Evolutionary conservation across 345 rosid genomes (phyloP).

Genomic region (Boechera stricta): DNA sequence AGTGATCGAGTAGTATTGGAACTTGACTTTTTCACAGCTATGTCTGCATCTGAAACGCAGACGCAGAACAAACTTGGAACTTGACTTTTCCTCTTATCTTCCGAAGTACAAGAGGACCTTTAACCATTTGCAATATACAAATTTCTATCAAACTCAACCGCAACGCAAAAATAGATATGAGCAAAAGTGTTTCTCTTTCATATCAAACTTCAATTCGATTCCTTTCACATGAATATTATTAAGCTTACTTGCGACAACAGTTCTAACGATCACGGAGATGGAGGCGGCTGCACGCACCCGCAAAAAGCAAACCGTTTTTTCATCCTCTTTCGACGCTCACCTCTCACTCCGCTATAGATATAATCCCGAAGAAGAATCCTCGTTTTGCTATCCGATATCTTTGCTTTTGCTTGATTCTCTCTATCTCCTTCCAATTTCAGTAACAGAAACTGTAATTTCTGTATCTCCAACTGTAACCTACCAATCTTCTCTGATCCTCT

Average conservation of each 20-base stretch:
- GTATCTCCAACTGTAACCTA: slow-evolving; percentile 87
- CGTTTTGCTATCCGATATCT: slow-evolving; percentile 55
- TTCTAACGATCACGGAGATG: slow-evolving; percentile 37
- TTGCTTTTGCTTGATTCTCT: slow-evolving; percentile 58
- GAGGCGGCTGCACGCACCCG: slow-evolving; percentile 76
- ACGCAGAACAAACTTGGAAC: not conserved
- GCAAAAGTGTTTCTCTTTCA: slow-evolving; percentile 10
- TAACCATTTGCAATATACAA: not conserved
- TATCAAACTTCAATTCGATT: slow-evolving; percentile 22
- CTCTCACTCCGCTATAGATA: slow-evolving; percentile 66
- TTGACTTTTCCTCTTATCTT: too few species aligned
- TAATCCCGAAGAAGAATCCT: slow-evolving; percentile 82
- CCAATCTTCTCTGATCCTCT: slow-evolving; percentile 87
- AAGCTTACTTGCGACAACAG: slow-evolving; percentile 24
- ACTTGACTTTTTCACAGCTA: not conserved
- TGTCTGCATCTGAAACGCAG: not conserved
- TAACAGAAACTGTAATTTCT: slow-evolving; percentile 78
- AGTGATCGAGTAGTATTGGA: not conserved
- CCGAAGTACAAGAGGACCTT: too few species aligned
- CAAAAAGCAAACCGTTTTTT: slow-evolving; percentile 71
- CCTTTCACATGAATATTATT: slow-evolving; percentile 34
- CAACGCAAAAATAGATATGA: not conserved
- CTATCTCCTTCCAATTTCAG: slow-evolving; percentile 72
- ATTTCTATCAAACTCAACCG: slow-evolving; percentile 4
- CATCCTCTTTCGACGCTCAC: slow-evolving; percentile 51